Evolutionary conservation across 2,329 filamentous ascomycete genomes (phyloP), one percentile per base, ranked within the genome.

Genomic region (Cladophialophora chaetospira): DNA sequence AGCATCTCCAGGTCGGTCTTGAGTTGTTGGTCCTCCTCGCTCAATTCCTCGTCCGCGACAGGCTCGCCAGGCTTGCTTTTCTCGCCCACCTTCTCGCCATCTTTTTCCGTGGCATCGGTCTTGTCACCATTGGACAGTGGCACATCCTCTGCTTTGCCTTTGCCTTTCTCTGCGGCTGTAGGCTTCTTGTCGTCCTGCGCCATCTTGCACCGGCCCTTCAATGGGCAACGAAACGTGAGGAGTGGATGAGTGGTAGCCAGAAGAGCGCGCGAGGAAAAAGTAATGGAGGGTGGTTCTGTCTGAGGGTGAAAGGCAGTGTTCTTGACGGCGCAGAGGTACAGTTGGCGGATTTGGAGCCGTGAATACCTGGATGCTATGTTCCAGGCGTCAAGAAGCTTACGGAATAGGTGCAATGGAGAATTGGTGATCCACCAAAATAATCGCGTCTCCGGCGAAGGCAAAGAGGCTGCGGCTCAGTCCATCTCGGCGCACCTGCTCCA

Each of bases 1-100:
- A 99, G 84, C 92, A 97, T 95, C 66, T 99, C 94, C 61, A 99
- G 86, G 77, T 99, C 94, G 70, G 83, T 92, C 81, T 99, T 99
- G 70, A 99, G 85, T 79, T 97, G 92, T 77, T 97, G 92, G 66
- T 99, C 94, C 75, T 99, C 94, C 70, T 99, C 94, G 70, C 83
- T 99, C 67, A 99, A 87, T 77, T 99, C 94, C 77, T 97, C 93
- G 78, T 81, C 62, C 67, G 68, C 60, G 15, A 44, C 42, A 47
- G 61, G 58, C 49, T 53, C 82, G 72, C 83, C 79, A 63, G 82
- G 73, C 53, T 81, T 77, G 51, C 80, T 76, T 61, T 87, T 87
- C 79, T 89, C 89, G 65, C 86, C 88, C 71, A 91, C 89, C 52
- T 81, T 76, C 66, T 83, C 73, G 57, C 85, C 88, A 73, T 89